Base-by-base conservation (phyloP, 108 stramenopile species). In the Cyclotella distinguenda region DNA sequence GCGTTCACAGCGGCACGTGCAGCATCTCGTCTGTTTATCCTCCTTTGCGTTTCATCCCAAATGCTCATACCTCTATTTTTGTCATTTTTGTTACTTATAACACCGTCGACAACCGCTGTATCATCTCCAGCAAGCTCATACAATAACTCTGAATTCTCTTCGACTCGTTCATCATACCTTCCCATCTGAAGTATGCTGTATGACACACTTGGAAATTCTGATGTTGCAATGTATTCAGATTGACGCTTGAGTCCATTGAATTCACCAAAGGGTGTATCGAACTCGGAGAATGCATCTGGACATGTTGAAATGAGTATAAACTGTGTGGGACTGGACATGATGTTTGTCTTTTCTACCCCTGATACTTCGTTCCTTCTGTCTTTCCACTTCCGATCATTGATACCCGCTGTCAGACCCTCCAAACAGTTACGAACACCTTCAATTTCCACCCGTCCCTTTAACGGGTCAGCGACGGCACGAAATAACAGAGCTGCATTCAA, bases 1-100 rank as follows among this genome's bases (percentile, higher is more conserved):
- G 88, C 86, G 34, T 92, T 84, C 8, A 73, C 82, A 3, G 72
- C 88, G 0, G 88, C 87, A 43, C 85, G 60, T 8, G 91, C 91
- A 27, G 91, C 91, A 77, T 92, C 91, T 51, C 91, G 58, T 42
- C 91, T 76, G 60, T 92, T 92, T 42, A 92, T 92, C 23, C 84
- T 52, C 36, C 72, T 69, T 35, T 74, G 51, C n/a, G 18, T 44
- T 32, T 51, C 56, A 22, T 54, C 60, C 38, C 53, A 33, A 22
- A 40, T 39, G 4, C 50, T 42, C 50, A 27, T 52, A 1, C 11
- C 15, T 52, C 21, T 52, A 52, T 1, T 31, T 15, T 68, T 59
- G 12, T 25, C 57, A 10, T 40, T 42, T 22, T 16, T 57, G 18
- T 31, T 28, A 33, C 55, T 31, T 26, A 64, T 60, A 50, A 63